These are phyloP conservation scores for Trypanosoma vivax DNA, from an alignment of 208 protist genomes.

Conservation along the genomic window DNA sequence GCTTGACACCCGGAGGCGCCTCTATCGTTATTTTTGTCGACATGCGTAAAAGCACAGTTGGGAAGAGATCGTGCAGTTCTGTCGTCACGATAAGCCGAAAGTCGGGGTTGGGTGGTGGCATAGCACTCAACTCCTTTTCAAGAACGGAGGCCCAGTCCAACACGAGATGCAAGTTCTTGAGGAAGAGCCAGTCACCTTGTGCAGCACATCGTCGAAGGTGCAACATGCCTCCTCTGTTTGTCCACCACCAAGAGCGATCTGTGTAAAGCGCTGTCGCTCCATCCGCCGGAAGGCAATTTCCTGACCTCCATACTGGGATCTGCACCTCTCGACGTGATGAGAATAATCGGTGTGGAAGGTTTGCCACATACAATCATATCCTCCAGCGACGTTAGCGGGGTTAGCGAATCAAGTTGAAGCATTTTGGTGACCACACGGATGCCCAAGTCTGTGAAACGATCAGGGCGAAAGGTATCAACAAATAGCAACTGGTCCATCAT, in stretches of 20 bases:
- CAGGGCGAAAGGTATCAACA: constrained; percentile 93
- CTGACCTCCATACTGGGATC: no score
- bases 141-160: constrained; percentile 88
- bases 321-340: constrained; percentile 93
- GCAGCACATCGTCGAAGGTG: constrained; percentile 77
- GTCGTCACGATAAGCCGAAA: constrained; percentile 96
- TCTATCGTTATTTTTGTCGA: constrained; percentile 94
- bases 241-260: constrained; percentile 94
- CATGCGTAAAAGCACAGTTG: constrained; percentile 90
- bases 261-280: constrained; percentile 74
- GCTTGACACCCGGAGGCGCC: constrained; percentile 93
- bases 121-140: constrained; percentile 88
- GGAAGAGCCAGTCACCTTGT: constrained; percentile 89
- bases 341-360: constrained; percentile 75
- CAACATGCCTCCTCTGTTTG: constrained; percentile 88
- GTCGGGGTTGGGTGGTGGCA: constrained; percentile 72
- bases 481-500: constrained; percentile 93
- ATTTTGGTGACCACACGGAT: constrained; percentile 44
- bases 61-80: constrained; percentile 90
- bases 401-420: constrained; percentile 63
- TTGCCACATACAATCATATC: constrained; percentile 42
- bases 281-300: constrained; percentile 70
- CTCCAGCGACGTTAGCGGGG: constrained; percentile 66
- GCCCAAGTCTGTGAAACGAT: constrained; percentile 90
- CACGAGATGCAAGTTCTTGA: constrained; percentile 97